Conservation (phyloP, 768 basidiomycete genomes). For the Pisolithus sp. region DNA sequence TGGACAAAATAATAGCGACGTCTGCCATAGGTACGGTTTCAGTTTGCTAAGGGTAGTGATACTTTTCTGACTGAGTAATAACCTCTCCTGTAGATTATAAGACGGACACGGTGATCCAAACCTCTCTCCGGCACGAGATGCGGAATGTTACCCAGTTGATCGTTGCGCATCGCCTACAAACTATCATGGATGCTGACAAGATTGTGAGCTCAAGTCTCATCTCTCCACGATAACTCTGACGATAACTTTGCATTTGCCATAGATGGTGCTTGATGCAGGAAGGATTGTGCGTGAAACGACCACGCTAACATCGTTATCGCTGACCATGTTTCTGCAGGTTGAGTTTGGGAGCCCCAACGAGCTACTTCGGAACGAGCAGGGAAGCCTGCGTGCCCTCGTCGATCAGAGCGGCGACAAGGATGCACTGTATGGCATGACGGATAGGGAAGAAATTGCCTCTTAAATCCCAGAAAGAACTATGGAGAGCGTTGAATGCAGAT, state of each 20-base stretch:
- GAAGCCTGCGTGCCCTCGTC: constrained; percentile 47
- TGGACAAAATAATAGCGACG: constrained; percentile 27
- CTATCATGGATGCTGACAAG: constrained; percentile 58
- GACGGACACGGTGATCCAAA: constrained; percentile 53
- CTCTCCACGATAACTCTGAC: constrained; percentile 1
- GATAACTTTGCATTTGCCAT: not conserved
- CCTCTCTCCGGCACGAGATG: constrained; percentile 43
- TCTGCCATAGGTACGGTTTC: constrained; percentile 35
- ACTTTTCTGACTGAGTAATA: not conserved
- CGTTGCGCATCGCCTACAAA: constrained; percentile 52
- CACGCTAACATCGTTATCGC: not conserved
- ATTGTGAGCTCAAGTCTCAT: constrained; percentile 31
- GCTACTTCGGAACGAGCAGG: constrained; percentile 47
- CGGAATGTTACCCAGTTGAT: constrained; percentile 47
- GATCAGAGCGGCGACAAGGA: constrained; percentile 52
- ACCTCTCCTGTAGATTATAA: constrained; percentile 37
- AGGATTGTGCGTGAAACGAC: constrained; percentile 27
- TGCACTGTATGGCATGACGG: constrained; percentile 36
- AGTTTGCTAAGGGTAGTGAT: not conserved
- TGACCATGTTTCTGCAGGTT: constrained; percentile 23
- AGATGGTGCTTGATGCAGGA: constrained; percentile 42
- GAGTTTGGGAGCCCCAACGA: constrained; percentile 48
- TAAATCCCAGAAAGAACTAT: not conserved
- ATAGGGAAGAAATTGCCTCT: not conserved
- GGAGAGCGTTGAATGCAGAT: no score